These are phyloP conservation scores for Garcia nutans DNA, from an alignment of 345 rosid species.

Conservation along the genomic window DNA sequence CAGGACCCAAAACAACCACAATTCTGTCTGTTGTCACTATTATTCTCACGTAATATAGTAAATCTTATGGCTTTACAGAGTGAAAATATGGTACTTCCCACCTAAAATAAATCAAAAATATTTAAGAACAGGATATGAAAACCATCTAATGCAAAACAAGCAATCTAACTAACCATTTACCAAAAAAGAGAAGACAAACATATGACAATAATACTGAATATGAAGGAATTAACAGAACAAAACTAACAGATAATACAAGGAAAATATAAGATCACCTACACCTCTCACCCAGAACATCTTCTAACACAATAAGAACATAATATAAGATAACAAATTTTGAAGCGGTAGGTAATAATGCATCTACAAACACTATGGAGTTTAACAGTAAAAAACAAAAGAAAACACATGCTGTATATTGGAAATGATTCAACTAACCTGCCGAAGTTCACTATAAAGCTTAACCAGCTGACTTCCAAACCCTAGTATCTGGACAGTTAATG, in stretches of 20 bases:
- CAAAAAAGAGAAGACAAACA: background rate
- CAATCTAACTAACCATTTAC: background rate
- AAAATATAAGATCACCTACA: background rate
- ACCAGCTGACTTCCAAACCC: constrained; percentile 71
- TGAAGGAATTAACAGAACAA: constrained; percentile 1
- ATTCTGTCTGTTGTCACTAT: constrained; percentile 24
- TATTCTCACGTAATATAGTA: constrained; percentile 26
- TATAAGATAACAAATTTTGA: background rate
- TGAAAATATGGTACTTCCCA: constrained; percentile 54
- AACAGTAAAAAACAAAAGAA: background rate
- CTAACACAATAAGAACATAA: background rate
- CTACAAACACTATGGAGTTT: background rate
- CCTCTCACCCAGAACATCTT: background rate
- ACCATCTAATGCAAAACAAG: constrained; percentile 6
- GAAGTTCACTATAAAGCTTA: constrained; percentile 74
- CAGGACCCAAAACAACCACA: constrained; percentile 21
- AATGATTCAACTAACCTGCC: constrained; percentile 66
- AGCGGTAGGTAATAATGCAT: background rate
- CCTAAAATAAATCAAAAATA: constrained; percentile 50
- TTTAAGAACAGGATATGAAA: constrained; percentile 17
- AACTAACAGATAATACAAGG: background rate
- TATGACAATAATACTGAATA: constrained; percentile 4
- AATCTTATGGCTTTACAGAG: constrained; percentile 75
- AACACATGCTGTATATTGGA: background rate
- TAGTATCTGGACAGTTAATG: constrained; percentile 42